Evolutionary conservation across 352 stramenopile species (phyloP).

Genomic region (Thalassiosira pacifica): DNA sequence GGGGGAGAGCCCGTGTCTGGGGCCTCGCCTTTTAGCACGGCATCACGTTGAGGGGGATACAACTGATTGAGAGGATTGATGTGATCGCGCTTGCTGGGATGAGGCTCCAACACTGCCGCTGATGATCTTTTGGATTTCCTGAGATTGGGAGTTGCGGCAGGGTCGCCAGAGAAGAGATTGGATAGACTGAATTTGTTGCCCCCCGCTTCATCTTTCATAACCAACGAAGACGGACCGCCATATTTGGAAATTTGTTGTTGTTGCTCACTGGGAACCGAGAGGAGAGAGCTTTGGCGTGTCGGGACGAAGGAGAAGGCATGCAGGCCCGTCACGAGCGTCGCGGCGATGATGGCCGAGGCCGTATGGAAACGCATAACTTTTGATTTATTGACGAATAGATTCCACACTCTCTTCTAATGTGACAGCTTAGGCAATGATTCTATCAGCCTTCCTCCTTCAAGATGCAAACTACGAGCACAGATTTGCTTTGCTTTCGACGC

Average conservation of each 20-base stretch:
- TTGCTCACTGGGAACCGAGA: neutral
- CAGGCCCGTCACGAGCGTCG: constrained; percentile 2
- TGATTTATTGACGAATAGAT: no score
- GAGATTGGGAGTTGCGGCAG: no score
- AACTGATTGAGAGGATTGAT: constrained; percentile 85
- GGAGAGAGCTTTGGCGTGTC: neutral
- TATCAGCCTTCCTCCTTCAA: no score
- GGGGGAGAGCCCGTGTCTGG: neutral
- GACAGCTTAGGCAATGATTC: no score
- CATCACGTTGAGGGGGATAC: constrained; percentile 55
- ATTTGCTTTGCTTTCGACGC: no score
- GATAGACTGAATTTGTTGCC: constrained; percentile 56
- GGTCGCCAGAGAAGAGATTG: constrained; percentile 55
- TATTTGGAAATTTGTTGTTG: no score
- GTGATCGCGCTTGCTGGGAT: constrained; percentile 77
- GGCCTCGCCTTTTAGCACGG: neutral
- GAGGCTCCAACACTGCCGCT: constrained; percentile 61
- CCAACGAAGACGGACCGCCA: no score
- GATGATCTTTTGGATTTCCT: no score
- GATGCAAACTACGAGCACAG: no score
- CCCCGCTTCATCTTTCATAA: constrained; percentile 34
- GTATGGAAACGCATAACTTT: constrained; percentile 40
- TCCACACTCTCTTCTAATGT: no score
- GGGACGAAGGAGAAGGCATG: constrained; percentile 54
- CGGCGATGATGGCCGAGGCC: constrained; percentile 29